Evolutionary conservation across 2,329 filamentous ascomycete genomes (phyloP).

Genomic region (Diplodia mutila): DNA sequence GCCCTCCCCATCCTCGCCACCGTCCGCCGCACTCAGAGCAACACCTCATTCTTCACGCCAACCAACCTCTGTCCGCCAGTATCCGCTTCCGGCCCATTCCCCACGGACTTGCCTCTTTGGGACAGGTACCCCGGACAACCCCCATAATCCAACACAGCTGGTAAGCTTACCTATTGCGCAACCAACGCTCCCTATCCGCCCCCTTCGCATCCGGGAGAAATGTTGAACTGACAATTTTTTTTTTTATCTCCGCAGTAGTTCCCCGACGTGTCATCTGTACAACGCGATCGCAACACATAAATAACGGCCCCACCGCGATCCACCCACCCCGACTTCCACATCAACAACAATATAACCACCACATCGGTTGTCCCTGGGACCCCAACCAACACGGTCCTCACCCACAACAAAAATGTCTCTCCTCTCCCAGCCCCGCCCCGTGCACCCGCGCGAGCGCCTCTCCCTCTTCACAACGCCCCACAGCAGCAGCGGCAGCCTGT

Average conservation of each 20-base stretch:
- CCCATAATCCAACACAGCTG: background rate
- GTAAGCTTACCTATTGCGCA: conserved; percentile 24
- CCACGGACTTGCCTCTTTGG: conserved; percentile 5
- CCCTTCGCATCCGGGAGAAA: conserved; percentile 11
- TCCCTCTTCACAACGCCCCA: conserved; percentile 43
- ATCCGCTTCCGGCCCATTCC: conserved; percentile 11
- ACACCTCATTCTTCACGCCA: background rate
- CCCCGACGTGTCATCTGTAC: conserved; percentile 2
- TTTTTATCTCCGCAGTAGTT: background rate
- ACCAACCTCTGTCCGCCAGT: background rate
- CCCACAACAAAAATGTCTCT: conserved; percentile 27
- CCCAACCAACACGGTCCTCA: background rate
- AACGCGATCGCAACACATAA: background rate
- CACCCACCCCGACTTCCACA: background rate
- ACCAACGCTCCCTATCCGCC: background rate
- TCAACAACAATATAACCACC: too few relatives aligned
- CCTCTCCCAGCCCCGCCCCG: conserved; percentile 36
- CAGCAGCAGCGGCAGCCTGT: conserved; percentile 45
- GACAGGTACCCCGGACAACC: conserved; percentile 9
- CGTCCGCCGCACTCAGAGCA: too few relatives aligned
- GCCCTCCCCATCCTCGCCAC: background rate
- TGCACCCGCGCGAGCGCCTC: conserved; percentile 46
- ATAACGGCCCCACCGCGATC: background rate
- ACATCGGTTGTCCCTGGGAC: background rate
- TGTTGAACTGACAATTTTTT: conserved; percentile 2